A percentile compares a stretch with the other conserved stretches of the same genome.
These are phyloP conservation scores for Mikania micrantha DNA, from an alignment of 129 eudicot genomes.

Conservation along the genomic window DNA sequence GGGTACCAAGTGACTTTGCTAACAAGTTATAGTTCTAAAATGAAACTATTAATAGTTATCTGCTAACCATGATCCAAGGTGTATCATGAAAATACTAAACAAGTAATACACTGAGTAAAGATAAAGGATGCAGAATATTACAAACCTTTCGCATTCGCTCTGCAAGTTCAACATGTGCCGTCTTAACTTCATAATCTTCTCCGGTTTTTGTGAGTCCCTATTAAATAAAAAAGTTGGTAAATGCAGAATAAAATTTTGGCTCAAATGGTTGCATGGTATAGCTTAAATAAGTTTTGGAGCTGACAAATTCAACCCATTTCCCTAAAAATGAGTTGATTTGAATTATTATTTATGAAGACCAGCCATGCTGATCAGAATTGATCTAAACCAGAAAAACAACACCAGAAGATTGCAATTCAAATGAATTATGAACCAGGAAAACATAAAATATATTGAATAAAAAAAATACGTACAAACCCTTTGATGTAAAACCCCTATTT, in stretches of 20 bases:
- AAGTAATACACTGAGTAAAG: neutral
- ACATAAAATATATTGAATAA: no score
- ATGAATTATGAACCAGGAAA: no score
- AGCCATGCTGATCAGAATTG: no score
- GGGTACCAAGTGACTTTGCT: neutral
- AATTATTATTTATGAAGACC: neutral
- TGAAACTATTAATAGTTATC: neutral
- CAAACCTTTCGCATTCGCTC: slow-evolving; percentile 96
- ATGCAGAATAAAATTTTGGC: neutral
- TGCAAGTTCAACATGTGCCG: slow-evolving; percentile 99
- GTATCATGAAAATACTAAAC: neutral
- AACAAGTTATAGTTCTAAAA: neutral
- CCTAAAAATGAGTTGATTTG: neutral
- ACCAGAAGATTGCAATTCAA: no score
- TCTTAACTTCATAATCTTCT: slow-evolving; percentile 86
- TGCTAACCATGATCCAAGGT: neutral
- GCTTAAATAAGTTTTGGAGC: neutral
- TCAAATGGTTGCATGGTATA: neutral
- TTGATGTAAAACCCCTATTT: no score
- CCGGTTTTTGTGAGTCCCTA: slow-evolving; percentile 97
- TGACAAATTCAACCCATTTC: neutral
- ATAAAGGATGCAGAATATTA: neutral
- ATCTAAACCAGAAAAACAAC: no score
- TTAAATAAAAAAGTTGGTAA: slow-evolving; percentile 9
- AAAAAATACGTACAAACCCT: no score